Evolutionary conservation across 140 eudicot genomes (phyloP).

Genomic region (Senecio squalidus): DNA sequence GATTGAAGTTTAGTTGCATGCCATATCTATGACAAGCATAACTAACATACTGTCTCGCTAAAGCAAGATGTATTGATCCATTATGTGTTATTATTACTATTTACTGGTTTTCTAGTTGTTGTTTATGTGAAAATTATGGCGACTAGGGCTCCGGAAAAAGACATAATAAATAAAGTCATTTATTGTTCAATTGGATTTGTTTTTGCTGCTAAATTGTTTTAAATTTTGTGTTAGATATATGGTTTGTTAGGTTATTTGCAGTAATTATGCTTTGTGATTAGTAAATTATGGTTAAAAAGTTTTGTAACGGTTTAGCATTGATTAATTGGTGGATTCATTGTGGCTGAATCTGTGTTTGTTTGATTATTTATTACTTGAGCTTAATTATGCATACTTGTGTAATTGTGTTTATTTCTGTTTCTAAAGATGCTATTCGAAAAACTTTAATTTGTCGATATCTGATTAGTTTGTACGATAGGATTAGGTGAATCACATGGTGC

Average conservation of each 20-base stretch:
- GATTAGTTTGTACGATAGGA: too few relatives aligned
- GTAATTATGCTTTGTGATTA: neutral
- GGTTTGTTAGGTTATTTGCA: neutral
- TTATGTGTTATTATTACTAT: too few relatives aligned
- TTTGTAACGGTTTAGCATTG: neutral
- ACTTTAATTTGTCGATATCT: too few relatives aligned
- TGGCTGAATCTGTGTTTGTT: too few relatives aligned
- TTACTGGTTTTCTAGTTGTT: too few relatives aligned
- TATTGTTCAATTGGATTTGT: constrained; percentile 18
- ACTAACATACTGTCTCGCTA: neutral
- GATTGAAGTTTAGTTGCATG: constrained; percentile 4
- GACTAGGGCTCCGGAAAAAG: constrained; percentile 15
- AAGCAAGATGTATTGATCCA: too few relatives aligned
- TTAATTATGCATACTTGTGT: neutral
- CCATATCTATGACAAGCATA: neutral
- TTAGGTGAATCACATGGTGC: neutral
- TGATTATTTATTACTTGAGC: neutral
- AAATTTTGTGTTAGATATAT: neutral
- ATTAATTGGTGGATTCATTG: neutral
- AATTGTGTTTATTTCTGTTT: neutral
- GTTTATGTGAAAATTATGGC: constrained; percentile 23
- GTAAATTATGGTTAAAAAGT: neutral
- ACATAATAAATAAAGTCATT: constrained; percentile 26
- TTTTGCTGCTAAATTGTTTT: constrained; percentile 12
- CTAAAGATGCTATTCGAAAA: too few relatives aligned